A percentile compares a stretch with the other conserved stretches of the same genome.
phyloP scores from a whole-genome alignment of 2,329 filamentous ascomycete species.

The Ophiostoma quercus region DNA sequence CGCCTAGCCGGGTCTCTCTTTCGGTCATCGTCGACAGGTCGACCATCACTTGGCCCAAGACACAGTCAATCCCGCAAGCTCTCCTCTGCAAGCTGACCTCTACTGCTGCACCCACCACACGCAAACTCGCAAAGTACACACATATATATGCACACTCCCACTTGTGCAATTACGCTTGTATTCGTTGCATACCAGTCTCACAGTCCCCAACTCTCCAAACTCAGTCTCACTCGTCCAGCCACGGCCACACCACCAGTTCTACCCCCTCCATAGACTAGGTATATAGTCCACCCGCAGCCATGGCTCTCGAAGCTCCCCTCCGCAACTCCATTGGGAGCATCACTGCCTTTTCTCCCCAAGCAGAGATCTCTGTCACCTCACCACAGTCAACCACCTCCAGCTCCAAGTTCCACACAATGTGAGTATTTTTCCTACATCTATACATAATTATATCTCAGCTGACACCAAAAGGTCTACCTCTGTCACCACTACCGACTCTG shows the following conservation, averaged over 20 bases:
- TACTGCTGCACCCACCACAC: neutral
- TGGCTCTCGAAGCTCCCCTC: constrained; percentile 59
- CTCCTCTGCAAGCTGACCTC: neutral
- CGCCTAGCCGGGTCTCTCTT: constrained; percentile 15
- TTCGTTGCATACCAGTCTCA: neutral
- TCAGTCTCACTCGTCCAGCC: neutral
- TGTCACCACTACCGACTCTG: constrained; percentile 39
- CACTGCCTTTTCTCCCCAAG: constrained; percentile 48
- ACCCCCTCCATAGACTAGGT: neutral
- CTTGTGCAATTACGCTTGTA: neutral
- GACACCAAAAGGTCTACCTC: constrained; percentile 36
- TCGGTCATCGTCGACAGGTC: constrained; percentile 13
- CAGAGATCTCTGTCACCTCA: constrained; percentile 52
- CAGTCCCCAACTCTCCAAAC: neutral
- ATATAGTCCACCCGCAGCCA: constrained; percentile 31
- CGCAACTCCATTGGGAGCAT: constrained; percentile 57
- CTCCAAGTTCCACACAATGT: constrained; percentile 50
- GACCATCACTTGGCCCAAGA: neutral
- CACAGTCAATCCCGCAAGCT: neutral
- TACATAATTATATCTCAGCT: constrained; percentile 17
- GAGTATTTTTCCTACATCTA: constrained; percentile 44
- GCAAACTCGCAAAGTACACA: neutral
- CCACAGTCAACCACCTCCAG: constrained; percentile 47
- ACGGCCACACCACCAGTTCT: neutral
- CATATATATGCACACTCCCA: constrained; percentile 10